Conservation (phyloP, 164 flowering plant species). For the Paratinospora sagittata region DNA sequence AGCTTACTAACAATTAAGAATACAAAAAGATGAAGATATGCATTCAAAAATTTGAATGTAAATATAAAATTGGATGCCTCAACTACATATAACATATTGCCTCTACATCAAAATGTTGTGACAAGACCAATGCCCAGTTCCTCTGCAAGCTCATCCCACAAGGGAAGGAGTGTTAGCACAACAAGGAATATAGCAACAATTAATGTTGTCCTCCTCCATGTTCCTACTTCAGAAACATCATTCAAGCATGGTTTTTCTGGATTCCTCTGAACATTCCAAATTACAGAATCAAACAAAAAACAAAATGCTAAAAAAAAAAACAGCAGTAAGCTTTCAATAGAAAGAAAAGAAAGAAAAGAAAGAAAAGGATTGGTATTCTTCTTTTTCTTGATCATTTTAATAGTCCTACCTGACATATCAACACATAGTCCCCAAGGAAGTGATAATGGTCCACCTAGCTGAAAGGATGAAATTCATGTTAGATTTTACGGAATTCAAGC, state of each 20-base stretch:
- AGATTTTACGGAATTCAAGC: background rate
- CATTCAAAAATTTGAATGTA: background rate
- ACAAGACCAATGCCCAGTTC: conserved; percentile 95
- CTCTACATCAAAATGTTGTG: conserved; percentile 51
- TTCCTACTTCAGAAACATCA: conserved; percentile 93
- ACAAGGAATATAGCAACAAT: conserved; percentile 54
- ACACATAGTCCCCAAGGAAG: conserved; percentile 98
- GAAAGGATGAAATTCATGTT: conserved; percentile 19
- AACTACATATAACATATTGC: background rate
- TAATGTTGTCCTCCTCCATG: conserved; percentile 67
- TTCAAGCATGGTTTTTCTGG: conserved; percentile 97
- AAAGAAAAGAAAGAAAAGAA: background rate
- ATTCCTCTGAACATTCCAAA: conserved; percentile 49
- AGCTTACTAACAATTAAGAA: background rate
- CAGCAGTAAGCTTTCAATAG: background rate
- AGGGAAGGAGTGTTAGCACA: conserved; percentile 74
- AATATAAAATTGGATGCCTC: conserved; percentile 1
- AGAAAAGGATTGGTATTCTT: background rate
- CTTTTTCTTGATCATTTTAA: background rate
- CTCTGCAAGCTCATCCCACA: conserved; percentile 95
- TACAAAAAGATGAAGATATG: background rate
- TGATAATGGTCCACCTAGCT: conserved; percentile 97
- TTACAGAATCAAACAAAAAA: background rate
- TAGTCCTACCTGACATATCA: conserved; percentile 81
- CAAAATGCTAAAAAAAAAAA: background rate